Evolutionary conservation across 176 grass and related monocot species (phyloP).

Genomic region (Bromus sterilis): DNA sequence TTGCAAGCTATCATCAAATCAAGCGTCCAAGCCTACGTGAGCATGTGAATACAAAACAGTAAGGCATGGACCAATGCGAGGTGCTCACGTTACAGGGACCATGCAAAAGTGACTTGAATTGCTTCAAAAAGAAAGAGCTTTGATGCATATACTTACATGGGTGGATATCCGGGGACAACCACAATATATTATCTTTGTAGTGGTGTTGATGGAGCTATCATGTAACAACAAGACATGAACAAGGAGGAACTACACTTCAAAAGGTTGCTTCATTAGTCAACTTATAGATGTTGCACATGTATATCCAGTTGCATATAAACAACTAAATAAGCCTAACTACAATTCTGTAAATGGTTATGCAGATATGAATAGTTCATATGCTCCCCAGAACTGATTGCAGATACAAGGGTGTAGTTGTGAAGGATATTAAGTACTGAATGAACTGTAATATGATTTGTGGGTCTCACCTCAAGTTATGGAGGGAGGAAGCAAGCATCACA

Average conservation of each 20-base stretch:
- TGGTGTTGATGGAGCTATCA: slow-evolving; percentile 13
- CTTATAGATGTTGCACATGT: neutral
- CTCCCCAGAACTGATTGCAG: neutral
- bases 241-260: slow-evolving; percentile 1
- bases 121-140: slow-evolving; percentile 18
- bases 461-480: too few species aligned
- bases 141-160: slow-evolving; percentile 18
- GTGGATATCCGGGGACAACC: neutral
- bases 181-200: slow-evolving; percentile 1
- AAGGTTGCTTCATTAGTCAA: neutral
- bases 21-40: slow-evolving; percentile 14
- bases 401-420: neutral
- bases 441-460: too few species aligned
- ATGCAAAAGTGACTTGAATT: neutral
- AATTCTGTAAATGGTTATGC: too few species aligned
- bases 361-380: too few species aligned
- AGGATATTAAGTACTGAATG: too few species aligned
- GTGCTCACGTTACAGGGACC: slow-evolving; percentile 20
- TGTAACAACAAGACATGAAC: slow-evolving; percentile 7
- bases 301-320: too few species aligned
- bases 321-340: too few species aligned
- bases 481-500: too few species aligned
- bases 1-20: slow-evolving; percentile 19
- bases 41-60: slow-evolving; percentile 23
- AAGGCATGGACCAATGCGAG: slow-evolving; percentile 3